Evolutionary conservation across 129 eudicot genomes (phyloP), one percentile per base, ranked within the genome.

Genomic region (Flaveria ramosissima): DNA sequence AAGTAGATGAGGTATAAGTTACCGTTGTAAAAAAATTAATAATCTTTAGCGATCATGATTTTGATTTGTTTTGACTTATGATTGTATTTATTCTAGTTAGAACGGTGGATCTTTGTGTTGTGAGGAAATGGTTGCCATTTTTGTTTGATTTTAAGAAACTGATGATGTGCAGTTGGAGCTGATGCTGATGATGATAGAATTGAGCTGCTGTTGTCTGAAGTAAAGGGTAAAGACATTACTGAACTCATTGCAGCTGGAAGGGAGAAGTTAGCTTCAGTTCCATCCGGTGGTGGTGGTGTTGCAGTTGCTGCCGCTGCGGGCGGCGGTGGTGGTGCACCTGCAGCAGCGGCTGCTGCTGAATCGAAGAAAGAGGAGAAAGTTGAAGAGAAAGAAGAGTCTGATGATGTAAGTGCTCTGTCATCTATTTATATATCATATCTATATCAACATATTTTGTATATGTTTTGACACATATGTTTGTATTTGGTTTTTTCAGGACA

Each of bases 181-280:
- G 96, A 87, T 63, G 90, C 88, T 42, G 96, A 87, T 82, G 96
- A 90, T 9, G 87, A 71, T 27, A 87, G 24, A 75, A 76, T 90
- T 67, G 84, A 82, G 50, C 68, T 87, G 52, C 83, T 90, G 63
- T 76, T 90, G 80, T 76, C 80, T n/a, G 85, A 87, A 71, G 90
- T 90, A 53, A 80, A 79, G 71, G 90, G 92, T 20, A 87, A 87
- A 79, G 90, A 86, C 71, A 74, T 86, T 8, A 80, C 87, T 2
- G 95, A 86, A 72, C 72, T 89, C 71, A 78, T 89, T 72, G 95
- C 95, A 57, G 79, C 95, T 23, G 95, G 95, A 24, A 83, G 91
- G 64, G 89, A 89, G 83, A 89, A 84, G 61, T 81, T 89, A 41
- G 91, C 89, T 45, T 86, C 95, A 9, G 95, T 89, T 71, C 89